Conservation (phyloP, 2,329 filamentous ascomycete species). For the Colletotrichum phormii region DNA sequence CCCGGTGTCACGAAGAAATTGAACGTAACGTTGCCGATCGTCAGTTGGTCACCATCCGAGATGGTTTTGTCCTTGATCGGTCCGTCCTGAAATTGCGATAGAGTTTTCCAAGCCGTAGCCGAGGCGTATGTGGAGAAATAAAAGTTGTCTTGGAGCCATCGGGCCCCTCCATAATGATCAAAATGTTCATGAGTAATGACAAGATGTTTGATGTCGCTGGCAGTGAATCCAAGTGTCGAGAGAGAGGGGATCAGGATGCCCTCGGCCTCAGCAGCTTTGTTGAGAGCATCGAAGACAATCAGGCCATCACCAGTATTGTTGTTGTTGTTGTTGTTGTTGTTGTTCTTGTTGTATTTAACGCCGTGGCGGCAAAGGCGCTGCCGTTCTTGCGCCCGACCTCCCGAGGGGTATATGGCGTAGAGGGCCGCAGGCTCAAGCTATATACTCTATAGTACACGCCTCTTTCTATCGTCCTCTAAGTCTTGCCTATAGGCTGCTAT, state of each 20-base stretch:
- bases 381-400: no score
- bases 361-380: no score
- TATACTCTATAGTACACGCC: no score
- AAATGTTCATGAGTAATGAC: constrained; percentile 45
- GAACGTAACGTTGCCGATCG: constrained; percentile 40
- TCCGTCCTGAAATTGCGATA: not conserved
- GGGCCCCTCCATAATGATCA: constrained; percentile 43
- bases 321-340: no score
- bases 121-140: constrained; percentile 37
- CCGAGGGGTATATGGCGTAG: no score
- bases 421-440: no score
- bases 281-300: constrained; percentile 22
- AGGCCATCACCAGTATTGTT: constrained; percentile 43
- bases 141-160: constrained; percentile 41
- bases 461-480: no score
- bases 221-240: constrained; percentile 38
- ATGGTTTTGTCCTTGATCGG: not conserved
- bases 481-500: no score
- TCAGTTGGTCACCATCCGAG: constrained; percentile 28
- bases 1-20: constrained; percentile 40
- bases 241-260: constrained; percentile 24
- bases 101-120: constrained; percentile 29
- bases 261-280: constrained; percentile 17
- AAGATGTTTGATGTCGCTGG: constrained; percentile 43
- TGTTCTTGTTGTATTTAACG: no score